Evolutionary conservation across 768 basidiomycete genomes (phyloP).

Genomic region (Leccinum obscurum): DNA sequence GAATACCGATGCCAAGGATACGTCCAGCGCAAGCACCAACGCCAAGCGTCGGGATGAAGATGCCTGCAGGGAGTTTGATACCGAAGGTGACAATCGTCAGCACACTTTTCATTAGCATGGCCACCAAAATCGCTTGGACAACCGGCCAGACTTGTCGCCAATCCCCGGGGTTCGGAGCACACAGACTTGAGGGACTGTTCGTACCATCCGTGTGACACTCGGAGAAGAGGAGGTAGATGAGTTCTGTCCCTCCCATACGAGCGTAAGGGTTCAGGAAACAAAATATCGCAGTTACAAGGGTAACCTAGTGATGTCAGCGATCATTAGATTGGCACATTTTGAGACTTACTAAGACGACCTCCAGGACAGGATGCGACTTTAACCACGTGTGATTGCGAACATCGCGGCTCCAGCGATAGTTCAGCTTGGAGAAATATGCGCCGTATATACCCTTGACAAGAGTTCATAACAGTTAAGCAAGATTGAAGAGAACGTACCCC

Average conservation of each 20-base stretch:
- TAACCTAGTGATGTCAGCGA: constrained; percentile 53
- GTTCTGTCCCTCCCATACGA: constrained; percentile 93
- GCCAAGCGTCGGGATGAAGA: constrained; percentile 94
- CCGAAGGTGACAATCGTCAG: constrained; percentile 91
- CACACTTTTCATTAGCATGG: constrained; percentile 78
- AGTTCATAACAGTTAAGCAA: constrained; percentile 9
- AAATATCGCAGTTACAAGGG: constrained; percentile 70
- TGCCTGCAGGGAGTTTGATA: constrained; percentile 88
- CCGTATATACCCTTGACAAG: constrained; percentile 81
- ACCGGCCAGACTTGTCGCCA: constrained; percentile 60
- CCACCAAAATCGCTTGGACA: constrained; percentile 63
- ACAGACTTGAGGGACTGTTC: constrained; percentile 65
- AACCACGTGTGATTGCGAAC: constrained; percentile 84
- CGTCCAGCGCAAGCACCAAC: constrained; percentile 95
- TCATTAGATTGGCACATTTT: neutral
- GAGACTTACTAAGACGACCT: constrained; percentile 73
- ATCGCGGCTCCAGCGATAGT: constrained; percentile 84
- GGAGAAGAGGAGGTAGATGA: constrained; percentile 87
- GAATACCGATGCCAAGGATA: constrained; percentile 78
- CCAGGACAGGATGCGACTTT: constrained; percentile 72
- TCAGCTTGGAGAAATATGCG: constrained; percentile 89
- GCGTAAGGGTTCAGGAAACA: constrained; percentile 90
- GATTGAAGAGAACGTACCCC: constrained; percentile 54
- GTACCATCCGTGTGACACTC: constrained; percentile 69
- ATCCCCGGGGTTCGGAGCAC: constrained; percentile 61